Percentiles rank a stretch among this genome's conserved stretches.
These are phyloP conservation scores for Penicillium paxilli DNA, from an alignment of 495 filamentous ascomycete genomes.

Conservation along the genomic window DNA sequence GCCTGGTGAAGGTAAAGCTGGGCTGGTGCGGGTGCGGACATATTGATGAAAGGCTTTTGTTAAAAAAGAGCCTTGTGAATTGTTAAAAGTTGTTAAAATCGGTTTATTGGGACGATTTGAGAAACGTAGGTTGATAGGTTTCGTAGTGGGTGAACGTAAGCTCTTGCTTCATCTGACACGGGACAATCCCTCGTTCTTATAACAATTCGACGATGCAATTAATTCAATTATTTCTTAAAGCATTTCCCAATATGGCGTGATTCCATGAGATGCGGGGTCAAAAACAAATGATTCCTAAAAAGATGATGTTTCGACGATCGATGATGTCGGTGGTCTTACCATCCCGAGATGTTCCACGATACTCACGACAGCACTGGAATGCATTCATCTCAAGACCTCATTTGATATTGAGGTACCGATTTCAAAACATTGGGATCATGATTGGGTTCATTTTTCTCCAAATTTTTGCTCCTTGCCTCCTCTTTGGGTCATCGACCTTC, in stretches of 20 bases:
- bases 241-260: constrained; percentile 17
- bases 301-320: constrained; percentile 15
- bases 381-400: neutral
- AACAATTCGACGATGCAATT: constrained; percentile 1
- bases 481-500: no score
- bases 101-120: no score
- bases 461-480: no score
- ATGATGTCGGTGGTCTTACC: constrained; percentile 29
- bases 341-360: constrained; percentile 3
- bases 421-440: no score
- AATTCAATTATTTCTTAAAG: neutral
- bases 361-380: neutral
- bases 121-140: neutral
- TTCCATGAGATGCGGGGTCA: constrained; percentile 21
- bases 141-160: neutral
- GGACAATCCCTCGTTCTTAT: constrained; percentile 18
- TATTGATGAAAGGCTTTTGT: constrained; percentile 6
- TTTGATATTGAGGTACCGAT: no score
- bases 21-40: constrained; percentile 20
- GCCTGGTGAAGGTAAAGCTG: constrained; percentile 28
- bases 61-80: no score
- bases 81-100: no score
- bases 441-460: no score
- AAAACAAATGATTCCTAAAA: constrained; percentile 8
- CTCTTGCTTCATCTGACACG: neutral